A percentile compares a stretch with the other conserved stretches of the same genome.
Conservation (phyloP, 768 basidiomycete genomes). For the Cyclocybe aegerita region DNA sequence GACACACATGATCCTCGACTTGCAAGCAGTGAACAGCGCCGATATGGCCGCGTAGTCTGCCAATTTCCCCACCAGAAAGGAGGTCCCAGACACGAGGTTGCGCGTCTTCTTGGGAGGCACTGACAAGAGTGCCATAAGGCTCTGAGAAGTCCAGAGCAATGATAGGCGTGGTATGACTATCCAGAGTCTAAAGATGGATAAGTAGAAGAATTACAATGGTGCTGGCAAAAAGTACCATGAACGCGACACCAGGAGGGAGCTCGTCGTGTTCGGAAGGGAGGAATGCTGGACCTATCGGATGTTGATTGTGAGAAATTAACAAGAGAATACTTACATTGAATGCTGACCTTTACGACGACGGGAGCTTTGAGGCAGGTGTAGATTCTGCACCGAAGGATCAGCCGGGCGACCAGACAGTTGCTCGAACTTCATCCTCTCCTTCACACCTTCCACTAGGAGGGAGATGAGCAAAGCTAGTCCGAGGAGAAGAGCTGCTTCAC, state of each 20-base stretch:
- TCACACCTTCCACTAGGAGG: constrained; percentile 81
- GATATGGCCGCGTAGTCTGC: constrained; percentile 78
- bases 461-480: neutral
- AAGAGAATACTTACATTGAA: neutral
- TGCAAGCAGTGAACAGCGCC: constrained; percentile 87
- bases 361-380: constrained; percentile 57
- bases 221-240: constrained; percentile 67
- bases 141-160: constrained; percentile 93
- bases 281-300: constrained; percentile 78
- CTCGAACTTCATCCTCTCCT: constrained; percentile 79
- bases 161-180: constrained; percentile 78
- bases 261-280: constrained; percentile 97
- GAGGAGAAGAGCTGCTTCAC: constrained; percentile 26
- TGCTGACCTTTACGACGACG: constrained; percentile 64
- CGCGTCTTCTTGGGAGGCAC: constrained; percentile 80
- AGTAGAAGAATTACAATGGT: constrained; percentile 6
- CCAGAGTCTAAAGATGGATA: constrained; percentile 58
- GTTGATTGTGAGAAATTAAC: neutral
- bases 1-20: constrained; percentile 86
- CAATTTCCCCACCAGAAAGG: constrained; percentile 83
- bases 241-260: constrained; percentile 89
- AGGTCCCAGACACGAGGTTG: constrained; percentile 95
- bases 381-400: constrained; percentile 32
- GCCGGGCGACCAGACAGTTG: constrained; percentile 36
- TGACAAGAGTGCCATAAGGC: constrained; percentile 93